Evolutionary conservation across 352 stramenopile genomes (phyloP).

Genomic region (Globisporangium irregulare): DNA sequence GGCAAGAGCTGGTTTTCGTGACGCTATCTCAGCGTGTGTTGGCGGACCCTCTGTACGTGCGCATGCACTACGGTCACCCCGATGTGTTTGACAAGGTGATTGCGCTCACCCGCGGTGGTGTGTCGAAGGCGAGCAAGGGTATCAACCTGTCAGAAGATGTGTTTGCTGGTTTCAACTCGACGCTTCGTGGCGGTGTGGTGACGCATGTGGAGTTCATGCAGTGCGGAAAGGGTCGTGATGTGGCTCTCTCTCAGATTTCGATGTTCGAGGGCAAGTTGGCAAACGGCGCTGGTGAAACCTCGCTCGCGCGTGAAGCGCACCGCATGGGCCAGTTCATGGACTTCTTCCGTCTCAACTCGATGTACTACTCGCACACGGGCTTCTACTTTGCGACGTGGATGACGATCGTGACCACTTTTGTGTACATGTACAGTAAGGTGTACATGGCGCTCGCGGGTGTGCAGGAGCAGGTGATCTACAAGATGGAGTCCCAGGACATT

Average conservation of each 20-base stretch:
- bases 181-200: slow-evolving; percentile 67
- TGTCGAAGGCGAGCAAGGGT: slow-evolving; percentile 80
- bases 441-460: slow-evolving; percentile 76
- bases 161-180: slow-evolving; percentile 82
- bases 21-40: slow-evolving; percentile 82
- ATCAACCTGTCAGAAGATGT: slow-evolving; percentile 88
- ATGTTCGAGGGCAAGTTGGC: slow-evolving; percentile 87
- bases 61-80: slow-evolving; percentile 84
- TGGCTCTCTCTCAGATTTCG: slow-evolving; percentile 81
- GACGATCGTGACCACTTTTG: slow-evolving; percentile 85
- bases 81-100: slow-evolving; percentile 85
- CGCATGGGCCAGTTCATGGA: slow-evolving; percentile 86
- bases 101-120: slow-evolving; percentile 65
- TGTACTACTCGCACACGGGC: slow-evolving; percentile 87
- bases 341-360: slow-evolving; percentile 84
- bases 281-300: slow-evolving; percentile 80
- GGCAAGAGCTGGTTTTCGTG: slow-evolving; percentile 84
- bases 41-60: slow-evolving; percentile 64
- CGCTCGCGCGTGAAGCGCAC: slow-evolving; percentile 70
- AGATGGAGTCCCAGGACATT: slow-evolving; percentile 71
- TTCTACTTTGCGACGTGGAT: slow-evolving; percentile 88
- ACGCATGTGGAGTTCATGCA: slow-evolving; percentile 88
- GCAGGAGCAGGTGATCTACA: slow-evolving; percentile 64
- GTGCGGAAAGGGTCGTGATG: slow-evolving; percentile 83
- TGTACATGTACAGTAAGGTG: slow-evolving; percentile 87